Base-by-base conservation (phyloP, 305 asterid species). In the Coffea humblotiana region DNA sequence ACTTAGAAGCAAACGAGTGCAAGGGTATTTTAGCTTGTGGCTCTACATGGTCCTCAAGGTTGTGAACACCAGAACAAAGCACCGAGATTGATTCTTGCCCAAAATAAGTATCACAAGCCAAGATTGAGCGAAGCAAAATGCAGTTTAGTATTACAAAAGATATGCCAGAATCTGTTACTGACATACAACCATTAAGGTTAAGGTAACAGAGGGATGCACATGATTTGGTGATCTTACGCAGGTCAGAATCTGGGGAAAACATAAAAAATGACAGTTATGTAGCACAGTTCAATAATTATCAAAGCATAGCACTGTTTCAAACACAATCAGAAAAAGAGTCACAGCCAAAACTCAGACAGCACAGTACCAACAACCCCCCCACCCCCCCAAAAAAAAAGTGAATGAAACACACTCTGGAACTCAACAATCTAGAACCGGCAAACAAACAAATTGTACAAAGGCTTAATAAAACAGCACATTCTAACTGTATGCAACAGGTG, bases 31-130 rank as follows among this genome's bases (percentile, higher is more conserved):
- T 85, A 78, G 78, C 79, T 80, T 80, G 79, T 61, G 64, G 79
- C 68, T 78, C 81, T 48, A 73, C 82, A 79, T 69, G 47, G 49
- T 19, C 47, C n/a, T 78, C 84, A 60, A 52, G 63, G 52, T 71
- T 74, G 40, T 88, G 83, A 75, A 76, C 77, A 79, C 85, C 84
- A 37, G 82, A 74, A 83, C 95, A 88, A 90, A 95, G 97, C 27
- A 92, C 91, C 81, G 78, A 79, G 84, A 88, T 82, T 40, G 94
- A 92, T 67, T 83, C 83, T 75, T 87, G 83, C 29, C 93, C 97
- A 63, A 95, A 92, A 72, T 87, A 86, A 84, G 97, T 93, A 79
- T 92, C 91, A 87, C 99, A 91, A 18, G 84, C 97, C 86, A 90
- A 82, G 86, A 92, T 73, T 48, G 99, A 92, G 35, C 81, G 84